These are phyloP conservation scores for Ganoderma leucocontextum DNA, from an alignment of 1,284 basidiomycete species.

Conservation along the genomic window DNA sequence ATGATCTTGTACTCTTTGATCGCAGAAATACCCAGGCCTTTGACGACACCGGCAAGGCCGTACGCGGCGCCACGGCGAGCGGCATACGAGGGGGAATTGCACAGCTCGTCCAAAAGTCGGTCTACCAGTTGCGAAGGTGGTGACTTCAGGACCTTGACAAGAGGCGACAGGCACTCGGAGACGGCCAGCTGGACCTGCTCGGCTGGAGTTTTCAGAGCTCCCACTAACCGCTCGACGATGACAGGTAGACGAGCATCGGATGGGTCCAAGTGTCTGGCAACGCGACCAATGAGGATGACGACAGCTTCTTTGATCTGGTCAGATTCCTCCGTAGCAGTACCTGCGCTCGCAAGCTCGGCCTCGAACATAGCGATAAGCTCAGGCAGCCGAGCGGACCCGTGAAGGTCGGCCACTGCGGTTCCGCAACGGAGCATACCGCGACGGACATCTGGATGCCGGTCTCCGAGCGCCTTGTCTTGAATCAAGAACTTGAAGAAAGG, in stretches of 20 bases:
- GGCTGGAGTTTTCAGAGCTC: constrained; percentile 93
- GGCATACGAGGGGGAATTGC: constrained; percentile 88
- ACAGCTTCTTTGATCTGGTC: constrained; percentile 96
- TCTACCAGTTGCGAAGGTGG: constrained; percentile 79
- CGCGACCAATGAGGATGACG: constrained; percentile 93
- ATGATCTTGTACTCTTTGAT: constrained; percentile 90
- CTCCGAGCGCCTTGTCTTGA: constrained; percentile 86
- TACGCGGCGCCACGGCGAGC: constrained; percentile 95
- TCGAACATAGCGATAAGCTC: constrained; percentile 90
- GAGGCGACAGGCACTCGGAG: constrained; percentile 91
- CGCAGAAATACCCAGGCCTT: constrained; percentile 86
- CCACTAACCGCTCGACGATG: constrained; percentile 92
- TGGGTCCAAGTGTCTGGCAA: constrained; percentile 88
- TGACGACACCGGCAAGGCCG: constrained; percentile 92
- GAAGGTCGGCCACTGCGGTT: constrained; percentile 83
- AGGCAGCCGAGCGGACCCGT: constrained; percentile 79
- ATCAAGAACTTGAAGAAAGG: constrained; percentile 92
- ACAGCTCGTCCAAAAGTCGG: constrained; percentile 79
- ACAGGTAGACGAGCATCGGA: constrained; percentile 80
- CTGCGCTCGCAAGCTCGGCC: constrained; percentile 72
- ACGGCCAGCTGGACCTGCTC: constrained; percentile 98
- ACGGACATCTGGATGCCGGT: constrained; percentile 85
- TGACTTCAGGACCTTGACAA: constrained; percentile 79
- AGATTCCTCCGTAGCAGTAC: constrained; percentile 72
- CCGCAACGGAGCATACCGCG: constrained; percentile 90